These are phyloP conservation scores for Dichotomopilus funicola DNA, from an alignment of 2,329 filamentous ascomycete species.

Conservation along the genomic window DNA sequence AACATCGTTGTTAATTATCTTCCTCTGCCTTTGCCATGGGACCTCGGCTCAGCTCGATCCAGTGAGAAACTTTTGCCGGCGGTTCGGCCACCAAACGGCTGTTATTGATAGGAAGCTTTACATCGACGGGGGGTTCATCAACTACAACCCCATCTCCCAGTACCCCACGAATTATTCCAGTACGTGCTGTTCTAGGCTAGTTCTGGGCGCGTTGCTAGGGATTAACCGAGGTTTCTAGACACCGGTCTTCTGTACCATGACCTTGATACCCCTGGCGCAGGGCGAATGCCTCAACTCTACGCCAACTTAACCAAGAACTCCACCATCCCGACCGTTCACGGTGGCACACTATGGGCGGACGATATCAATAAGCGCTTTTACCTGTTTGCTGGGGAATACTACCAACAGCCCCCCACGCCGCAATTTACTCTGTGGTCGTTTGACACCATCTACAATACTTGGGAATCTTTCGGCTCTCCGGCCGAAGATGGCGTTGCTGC, in stretches of 20 bases:
- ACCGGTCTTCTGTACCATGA: slow-evolving; percentile 52
- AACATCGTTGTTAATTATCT: slow-evolving; percentile 7
- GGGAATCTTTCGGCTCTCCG: slow-evolving; percentile 42
- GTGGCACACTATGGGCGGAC: slow-evolving; percentile 52
- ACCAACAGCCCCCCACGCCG: slow-evolving; percentile 35
- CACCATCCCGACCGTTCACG: slow-evolving; percentile 43
- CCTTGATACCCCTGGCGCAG: slow-evolving; percentile 38
- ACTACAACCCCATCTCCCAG: slow-evolving; percentile 44
- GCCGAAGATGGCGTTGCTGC: slow-evolving; percentile 34
- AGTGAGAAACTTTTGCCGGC: slow-evolving; percentile 46
- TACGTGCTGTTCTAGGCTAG: slow-evolving; percentile 30
- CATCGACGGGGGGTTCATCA: slow-evolving; percentile 55
- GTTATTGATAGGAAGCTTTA: slow-evolving; percentile 54
- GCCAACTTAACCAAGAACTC: slow-evolving; percentile 54
- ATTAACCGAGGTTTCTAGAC: slow-evolving; percentile 31
- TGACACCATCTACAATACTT: slow-evolving; percentile 50
- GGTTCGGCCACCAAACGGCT: slow-evolving; percentile 54
- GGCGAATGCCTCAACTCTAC: slow-evolving; percentile 46
- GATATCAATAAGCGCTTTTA: slow-evolving; percentile 57
- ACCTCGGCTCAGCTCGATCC: slow-evolving; percentile 40
- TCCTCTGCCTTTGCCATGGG: background rate
- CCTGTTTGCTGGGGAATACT: slow-evolving; percentile 54
- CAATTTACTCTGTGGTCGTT: slow-evolving; percentile 48
- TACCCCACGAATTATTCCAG: slow-evolving; percentile 50
- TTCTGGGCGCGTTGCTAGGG: background rate